Base-by-base conservation (phyloP, 1,284 basidiomycete species). In the Trichosporon sp. region DNA sequence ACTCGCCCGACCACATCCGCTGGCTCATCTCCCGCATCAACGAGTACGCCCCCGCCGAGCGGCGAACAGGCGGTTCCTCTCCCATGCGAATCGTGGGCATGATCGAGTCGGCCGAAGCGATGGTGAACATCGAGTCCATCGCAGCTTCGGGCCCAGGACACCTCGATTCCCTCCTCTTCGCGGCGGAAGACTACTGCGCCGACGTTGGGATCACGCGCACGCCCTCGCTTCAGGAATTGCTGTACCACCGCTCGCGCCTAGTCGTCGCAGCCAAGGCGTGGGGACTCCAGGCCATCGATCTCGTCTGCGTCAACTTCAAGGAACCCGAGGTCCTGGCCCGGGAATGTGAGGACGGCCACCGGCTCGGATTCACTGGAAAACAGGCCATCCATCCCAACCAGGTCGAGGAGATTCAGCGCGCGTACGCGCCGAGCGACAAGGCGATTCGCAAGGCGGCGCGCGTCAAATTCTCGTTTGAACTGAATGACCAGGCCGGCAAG, bases 301-400 rank as follows among this genome's bases (percentile, higher is more conserved):
- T 96, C 91, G 94, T 96, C 1, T 96, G 94, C 80, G 90, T 96
- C 46, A 91, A 94, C 79, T 96, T 94, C 86, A 92, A 92, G 79
- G 90, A 96, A 79, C 78, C 85, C 2, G 87, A 88, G 4, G 89
- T 89, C 74, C 86, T 97, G 19, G 84, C 85, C 66, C 89, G 91
- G 3, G 94, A 97, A 81, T 92, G 91, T 69, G 83, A 87, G 71
- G 93, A 96, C 76, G 94, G 91, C 0, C 84, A 90, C 63, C 84
- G 89, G 70, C 84, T 95, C 8, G 93, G 94, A 0, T 96, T 93
- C 78, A 91, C 90, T 32, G 94, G 93, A 65, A 96, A 96, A 91
- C 95, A 97, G 92, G 94, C 92, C 1, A 96, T 98, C 67, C 96
- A 98, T 83, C 95, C 96, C 0, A 86, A 86, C 12, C 96, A 98